These are phyloP conservation scores for Hypoxylon fragiforme DNA, from an alignment of 495 filamentous ascomycete species.

Conservation along the genomic window DNA sequence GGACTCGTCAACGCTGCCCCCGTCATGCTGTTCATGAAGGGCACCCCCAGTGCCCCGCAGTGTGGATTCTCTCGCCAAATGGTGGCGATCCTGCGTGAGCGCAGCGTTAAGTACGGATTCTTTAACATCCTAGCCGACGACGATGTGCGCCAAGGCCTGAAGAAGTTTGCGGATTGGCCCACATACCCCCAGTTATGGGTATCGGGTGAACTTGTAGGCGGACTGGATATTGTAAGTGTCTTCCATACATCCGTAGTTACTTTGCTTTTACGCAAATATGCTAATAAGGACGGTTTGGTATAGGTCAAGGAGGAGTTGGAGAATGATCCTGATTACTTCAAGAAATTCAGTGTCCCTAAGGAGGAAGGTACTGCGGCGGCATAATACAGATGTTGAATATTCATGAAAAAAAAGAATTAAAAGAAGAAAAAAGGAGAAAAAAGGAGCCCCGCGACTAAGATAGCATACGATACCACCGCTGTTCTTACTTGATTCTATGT, in stretches of 20 bases:
- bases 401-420: not conserved
- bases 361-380: slow-evolving; percentile 39
- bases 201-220: slow-evolving; percentile 81
- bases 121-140: slow-evolving; percentile 99
- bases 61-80: slow-evolving; percentile 93
- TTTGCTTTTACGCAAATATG: too few relatives aligned
- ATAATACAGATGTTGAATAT: slow-evolving; percentile 1
- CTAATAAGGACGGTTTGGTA: not conserved
- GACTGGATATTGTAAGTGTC: slow-evolving; percentile 90
- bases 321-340: slow-evolving; percentile 74
- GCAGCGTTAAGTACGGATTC: slow-evolving; percentile 92
- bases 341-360: slow-evolving; percentile 61
- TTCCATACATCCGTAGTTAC: not conserved
- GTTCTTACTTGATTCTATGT: not conserved
- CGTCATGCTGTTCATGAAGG: slow-evolving; percentile 97
- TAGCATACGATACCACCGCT: not conserved
- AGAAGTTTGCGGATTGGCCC: slow-evolving; percentile 94
- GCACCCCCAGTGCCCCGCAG: slow-evolving; percentile 86
- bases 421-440: not conserved
- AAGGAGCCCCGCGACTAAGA: not conserved
- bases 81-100: slow-evolving; percentile 81
- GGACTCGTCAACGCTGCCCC: slow-evolving; percentile 91
- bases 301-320: slow-evolving; percentile 65
- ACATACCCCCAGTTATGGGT: slow-evolving; percentile 94
- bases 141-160: slow-evolving; percentile 93